Conservation (phyloP, 2,329 filamentous ascomycete species). For the Cadophora gregata region DNA sequence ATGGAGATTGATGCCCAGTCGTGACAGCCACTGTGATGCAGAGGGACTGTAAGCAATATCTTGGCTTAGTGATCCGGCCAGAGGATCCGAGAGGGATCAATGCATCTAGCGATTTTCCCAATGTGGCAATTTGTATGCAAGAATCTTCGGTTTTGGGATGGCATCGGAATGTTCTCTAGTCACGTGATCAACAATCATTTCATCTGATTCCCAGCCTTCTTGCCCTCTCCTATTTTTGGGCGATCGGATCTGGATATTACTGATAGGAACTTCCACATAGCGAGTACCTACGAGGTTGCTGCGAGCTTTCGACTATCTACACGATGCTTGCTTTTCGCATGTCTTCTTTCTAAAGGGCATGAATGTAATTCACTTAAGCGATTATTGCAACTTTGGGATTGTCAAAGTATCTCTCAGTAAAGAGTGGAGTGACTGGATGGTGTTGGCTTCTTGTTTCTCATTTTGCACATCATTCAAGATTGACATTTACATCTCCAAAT, state of each 20-base stretch:
- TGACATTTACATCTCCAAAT: too few species aligned
- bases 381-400: too few species aligned
- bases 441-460: too few species aligned
- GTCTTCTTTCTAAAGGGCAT: too few species aligned
- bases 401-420: too few species aligned
- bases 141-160: too few species aligned
- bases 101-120: not conserved
- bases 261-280: not conserved
- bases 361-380: too few species aligned
- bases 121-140: not conserved
- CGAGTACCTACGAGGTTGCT: not conserved
- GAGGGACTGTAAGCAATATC: slow-evolving; percentile 4
- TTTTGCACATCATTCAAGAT: too few species aligned
- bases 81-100: not conserved
- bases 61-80: slow-evolving; percentile 7
- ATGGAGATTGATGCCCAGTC: not conserved
- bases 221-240: not conserved
- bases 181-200: not conserved
- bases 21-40: slow-evolving; percentile 5
- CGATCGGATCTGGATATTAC: not conserved
- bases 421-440: too few species aligned
- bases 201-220: not conserved
- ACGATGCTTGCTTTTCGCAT: not conserved
- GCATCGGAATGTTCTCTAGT: not conserved
- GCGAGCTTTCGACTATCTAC: not conserved